Percentiles rank a stretch among this genome's conserved stretches.
phyloP scores from a whole-genome alignment of 208 protist species.

The Leishmania martiniquensis region DNA sequence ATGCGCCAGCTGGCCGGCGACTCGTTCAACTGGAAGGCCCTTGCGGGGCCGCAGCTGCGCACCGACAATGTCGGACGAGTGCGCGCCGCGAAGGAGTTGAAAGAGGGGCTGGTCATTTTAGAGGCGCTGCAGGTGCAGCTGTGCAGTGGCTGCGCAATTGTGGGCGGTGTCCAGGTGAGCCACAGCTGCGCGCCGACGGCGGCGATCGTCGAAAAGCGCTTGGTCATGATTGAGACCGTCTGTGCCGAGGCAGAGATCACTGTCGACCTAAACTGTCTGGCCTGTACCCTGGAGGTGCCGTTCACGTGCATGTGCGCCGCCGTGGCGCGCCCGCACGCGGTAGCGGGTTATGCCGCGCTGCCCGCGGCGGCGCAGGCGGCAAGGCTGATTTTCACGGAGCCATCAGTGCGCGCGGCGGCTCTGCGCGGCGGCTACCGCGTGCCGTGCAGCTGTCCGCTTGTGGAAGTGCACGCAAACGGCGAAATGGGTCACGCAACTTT shows the following conservation, averaged over 20 bases:
- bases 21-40: constrained; percentile 51
- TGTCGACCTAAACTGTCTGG: constrained; percentile 70
- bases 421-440: constrained; percentile 51
- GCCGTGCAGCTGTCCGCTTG: constrained; percentile 42
- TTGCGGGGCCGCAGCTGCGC: constrained; percentile 49
- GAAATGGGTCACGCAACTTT: constrained; percentile 68
- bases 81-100: constrained; percentile 49
- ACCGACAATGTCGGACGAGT: constrained; percentile 56
- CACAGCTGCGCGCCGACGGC: constrained; percentile 76
- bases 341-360: constrained; percentile 62
- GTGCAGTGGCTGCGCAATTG: constrained; percentile 14
- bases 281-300: constrained; percentile 51
- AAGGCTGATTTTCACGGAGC: constrained; percentile 52
- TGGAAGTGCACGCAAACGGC: constrained; percentile 57
- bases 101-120: constrained; percentile 53
- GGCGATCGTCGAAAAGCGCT: constrained; percentile 53
- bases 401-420: constrained; percentile 53
- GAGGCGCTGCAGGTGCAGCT: constrained; percentile 39
- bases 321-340: constrained; percentile 29
- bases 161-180: constrained; percentile 64
- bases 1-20: constrained; percentile 57
- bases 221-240: constrained; percentile 66
- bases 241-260: constrained; percentile 64
- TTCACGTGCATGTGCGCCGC: constrained; percentile 59
- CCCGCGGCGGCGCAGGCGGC: constrained; percentile 28